Conservation (phyloP, 1,284 basidiomycete genomes). For the Leccinum subspadiceum region DNA sequence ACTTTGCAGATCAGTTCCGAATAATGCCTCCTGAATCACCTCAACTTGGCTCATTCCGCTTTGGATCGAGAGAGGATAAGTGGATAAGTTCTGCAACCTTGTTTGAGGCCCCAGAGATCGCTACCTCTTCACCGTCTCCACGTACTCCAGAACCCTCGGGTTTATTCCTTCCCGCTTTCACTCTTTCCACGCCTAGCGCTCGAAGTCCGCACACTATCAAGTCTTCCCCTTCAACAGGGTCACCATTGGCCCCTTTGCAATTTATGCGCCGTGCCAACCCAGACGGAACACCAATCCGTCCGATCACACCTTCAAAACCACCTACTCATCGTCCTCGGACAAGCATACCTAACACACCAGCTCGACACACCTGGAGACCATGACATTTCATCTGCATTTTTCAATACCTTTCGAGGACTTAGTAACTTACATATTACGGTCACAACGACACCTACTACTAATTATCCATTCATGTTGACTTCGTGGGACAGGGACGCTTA, state of each 20-base stretch:
- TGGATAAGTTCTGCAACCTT: slow-evolving; percentile 82
- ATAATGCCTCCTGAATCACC: slow-evolving; percentile 60
- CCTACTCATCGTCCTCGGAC: slow-evolving; percentile 32
- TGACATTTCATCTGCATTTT: slow-evolving; percentile 24
- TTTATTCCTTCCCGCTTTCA: slow-evolving; percentile 45
- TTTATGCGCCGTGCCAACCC: slow-evolving; percentile 54
- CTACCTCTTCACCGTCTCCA: slow-evolving; percentile 52
- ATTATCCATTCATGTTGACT: slow-evolving; percentile 34
- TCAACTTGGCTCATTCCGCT: slow-evolving; percentile 36
- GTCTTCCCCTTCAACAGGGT: slow-evolving; percentile 46
- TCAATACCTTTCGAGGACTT: slow-evolving; percentile 18
- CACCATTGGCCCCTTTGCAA: slow-evolving; percentile 54
- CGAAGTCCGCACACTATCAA: slow-evolving; percentile 45
- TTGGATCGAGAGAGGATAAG: slow-evolving; percentile 58
- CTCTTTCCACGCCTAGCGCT: slow-evolving; percentile 47
- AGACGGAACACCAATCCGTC: slow-evolving; percentile 37
- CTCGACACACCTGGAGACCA: slow-evolving; percentile 37
- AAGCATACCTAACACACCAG: slow-evolving; percentile 36
- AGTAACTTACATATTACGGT: slow-evolving; percentile 12
- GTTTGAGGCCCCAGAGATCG: slow-evolving; percentile 48
- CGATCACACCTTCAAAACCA: slow-evolving; percentile 44
- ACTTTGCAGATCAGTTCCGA: slow-evolving; percentile 79
- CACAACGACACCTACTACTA: slow-evolving; percentile 22
- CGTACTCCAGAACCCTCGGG: slow-evolving; percentile 66
- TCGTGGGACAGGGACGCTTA: slow-evolving; percentile 28